A percentile compares a stretch with the other conserved stretches of the same genome.
phyloP scores from a whole-genome alignment of 2,329 filamentous ascomycete species.

The Fusarium udum region DNA sequence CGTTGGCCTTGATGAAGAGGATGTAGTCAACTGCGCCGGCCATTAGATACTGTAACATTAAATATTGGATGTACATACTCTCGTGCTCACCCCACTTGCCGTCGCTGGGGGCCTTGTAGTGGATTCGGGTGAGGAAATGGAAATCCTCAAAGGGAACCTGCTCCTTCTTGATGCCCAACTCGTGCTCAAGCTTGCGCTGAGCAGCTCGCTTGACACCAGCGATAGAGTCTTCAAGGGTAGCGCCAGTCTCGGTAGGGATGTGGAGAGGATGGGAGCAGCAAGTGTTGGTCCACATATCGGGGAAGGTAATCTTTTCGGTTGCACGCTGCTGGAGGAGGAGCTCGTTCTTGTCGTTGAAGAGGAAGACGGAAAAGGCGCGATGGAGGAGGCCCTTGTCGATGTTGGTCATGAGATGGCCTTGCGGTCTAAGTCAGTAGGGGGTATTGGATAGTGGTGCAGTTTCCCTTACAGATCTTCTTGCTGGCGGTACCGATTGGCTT shows the following conservation, averaged over 20 bases:
- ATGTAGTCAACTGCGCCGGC: constrained; percentile 86
- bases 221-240: constrained; percentile 80
- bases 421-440: constrained; percentile 22
- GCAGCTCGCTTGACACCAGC: constrained; percentile 91
- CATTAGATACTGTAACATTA: constrained; percentile 9
- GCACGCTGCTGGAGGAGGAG: constrained; percentile 95
- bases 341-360: constrained; percentile 94
- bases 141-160: constrained; percentile 94
- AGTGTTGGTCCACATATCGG: constrained; percentile 99
- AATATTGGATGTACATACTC: constrained; percentile 67
- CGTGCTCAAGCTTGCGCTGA: constrained; percentile 91
- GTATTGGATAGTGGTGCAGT: not conserved
- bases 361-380: constrained; percentile 96
- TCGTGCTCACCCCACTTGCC: constrained; percentile 99
- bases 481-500: constrained; percentile 92
- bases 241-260: constrained; percentile 89
- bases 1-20: constrained; percentile 94
- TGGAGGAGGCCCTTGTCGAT: constrained; percentile 96
- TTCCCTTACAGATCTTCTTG: constrained; percentile 92
- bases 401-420: constrained; percentile 98
- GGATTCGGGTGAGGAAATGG: constrained; percentile 93
- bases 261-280: constrained; percentile 98
- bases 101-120: constrained; percentile 97
- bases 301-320: constrained; percentile 97
- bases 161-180: constrained; percentile 87